Evolutionary conservation across 139 green algal genomes (phyloP).

Genomic region (Deuterostichococcus epilithicus): DNA sequence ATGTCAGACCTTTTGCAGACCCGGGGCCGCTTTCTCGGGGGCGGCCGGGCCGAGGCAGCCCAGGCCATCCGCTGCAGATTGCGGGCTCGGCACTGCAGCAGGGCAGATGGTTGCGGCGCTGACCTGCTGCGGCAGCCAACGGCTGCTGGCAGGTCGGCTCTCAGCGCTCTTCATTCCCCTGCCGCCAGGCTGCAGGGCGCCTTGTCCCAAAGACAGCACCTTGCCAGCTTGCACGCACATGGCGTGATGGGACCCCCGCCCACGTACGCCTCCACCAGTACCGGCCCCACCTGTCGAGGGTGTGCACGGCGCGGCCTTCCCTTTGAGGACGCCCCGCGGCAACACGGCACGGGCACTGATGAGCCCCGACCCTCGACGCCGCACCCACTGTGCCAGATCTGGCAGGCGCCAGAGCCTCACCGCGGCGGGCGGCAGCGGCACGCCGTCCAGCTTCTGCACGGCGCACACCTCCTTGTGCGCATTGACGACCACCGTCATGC

Average conservation of each 20-base stretch:
- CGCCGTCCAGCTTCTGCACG: constrained; percentile 68
- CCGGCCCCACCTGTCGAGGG: too few relatives aligned
- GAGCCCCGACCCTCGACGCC: neutral
- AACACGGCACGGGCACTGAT: neutral
- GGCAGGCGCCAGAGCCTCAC: constrained; percentile 13
- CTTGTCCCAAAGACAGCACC: too few relatives aligned
- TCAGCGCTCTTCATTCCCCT: too few relatives aligned
- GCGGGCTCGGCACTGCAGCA: too few relatives aligned
- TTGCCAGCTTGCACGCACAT: too few relatives aligned
- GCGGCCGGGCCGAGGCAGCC: neutral
- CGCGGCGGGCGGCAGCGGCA: constrained; percentile 45
- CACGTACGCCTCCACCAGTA: too few relatives aligned
- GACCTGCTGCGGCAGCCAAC: too few relatives aligned
- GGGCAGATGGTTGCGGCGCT: too few relatives aligned
- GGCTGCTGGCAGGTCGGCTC: too few relatives aligned
- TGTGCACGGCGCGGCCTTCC: neutral
- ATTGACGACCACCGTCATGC: constrained; percentile 51
- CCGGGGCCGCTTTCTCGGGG: neutral
- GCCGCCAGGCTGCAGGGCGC: too few relatives aligned
- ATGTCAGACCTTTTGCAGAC: constrained; percentile 5
- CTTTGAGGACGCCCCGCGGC: neutral
- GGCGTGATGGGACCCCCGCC: too few relatives aligned
- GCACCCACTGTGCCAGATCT: neutral
- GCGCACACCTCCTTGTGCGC: constrained; percentile 68
- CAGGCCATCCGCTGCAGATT: neutral